Percentiles rank a stretch among this genome's conserved stretches.
Conservation (phyloP, 768 basidiomycete genomes). For the Baorangia bicolor region DNA sequence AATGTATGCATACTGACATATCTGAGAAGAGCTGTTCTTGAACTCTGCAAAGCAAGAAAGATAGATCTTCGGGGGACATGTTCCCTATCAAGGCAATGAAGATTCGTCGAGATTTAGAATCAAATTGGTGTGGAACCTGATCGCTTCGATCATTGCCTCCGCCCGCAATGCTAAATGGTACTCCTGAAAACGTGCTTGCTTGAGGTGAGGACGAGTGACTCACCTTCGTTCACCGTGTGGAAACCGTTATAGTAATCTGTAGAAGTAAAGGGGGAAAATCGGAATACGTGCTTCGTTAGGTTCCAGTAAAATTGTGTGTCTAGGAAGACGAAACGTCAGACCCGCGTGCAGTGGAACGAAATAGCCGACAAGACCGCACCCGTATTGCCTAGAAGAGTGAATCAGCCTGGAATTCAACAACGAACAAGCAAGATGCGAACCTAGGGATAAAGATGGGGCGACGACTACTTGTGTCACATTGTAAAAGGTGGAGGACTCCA, state of each 20-base stretch:
- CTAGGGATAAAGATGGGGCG: conserved; percentile 10
- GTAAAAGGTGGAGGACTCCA: conserved; percentile 15
- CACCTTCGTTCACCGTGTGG: conserved; percentile 23
- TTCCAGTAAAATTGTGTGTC: conserved; percentile 22
- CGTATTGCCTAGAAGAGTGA: conserved; percentile 12
- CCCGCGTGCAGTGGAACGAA: background rate
- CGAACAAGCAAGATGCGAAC: conserved; percentile 1
- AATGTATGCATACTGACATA: background rate
- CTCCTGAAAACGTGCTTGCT: background rate
- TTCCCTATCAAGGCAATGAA: conserved; percentile 5
- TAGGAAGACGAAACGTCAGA: background rate
- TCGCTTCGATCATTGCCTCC: conserved; percentile 56
- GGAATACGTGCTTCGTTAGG: conserved; percentile 49
- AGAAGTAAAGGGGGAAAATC: conserved; percentile 41
- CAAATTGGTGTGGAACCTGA: conserved; percentile 63
- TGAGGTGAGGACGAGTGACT: background rate
- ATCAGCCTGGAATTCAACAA: background rate
- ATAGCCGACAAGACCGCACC: conserved; percentile 4
- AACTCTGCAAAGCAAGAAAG: background rate
- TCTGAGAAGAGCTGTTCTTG: background rate
- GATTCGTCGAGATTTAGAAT: conserved; percentile 69
- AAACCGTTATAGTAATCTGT: conserved; percentile 14
- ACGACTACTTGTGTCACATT: conserved; percentile 14
- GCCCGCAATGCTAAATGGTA: conserved; percentile 42
- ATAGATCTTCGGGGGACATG: background rate